Percentiles rank a stretch among this genome's conserved stretches.
Evolutionary conservation across 1,284 basidiomycete genomes (phyloP).

Genomic region (Lignosus rhinocerotis): DNA sequence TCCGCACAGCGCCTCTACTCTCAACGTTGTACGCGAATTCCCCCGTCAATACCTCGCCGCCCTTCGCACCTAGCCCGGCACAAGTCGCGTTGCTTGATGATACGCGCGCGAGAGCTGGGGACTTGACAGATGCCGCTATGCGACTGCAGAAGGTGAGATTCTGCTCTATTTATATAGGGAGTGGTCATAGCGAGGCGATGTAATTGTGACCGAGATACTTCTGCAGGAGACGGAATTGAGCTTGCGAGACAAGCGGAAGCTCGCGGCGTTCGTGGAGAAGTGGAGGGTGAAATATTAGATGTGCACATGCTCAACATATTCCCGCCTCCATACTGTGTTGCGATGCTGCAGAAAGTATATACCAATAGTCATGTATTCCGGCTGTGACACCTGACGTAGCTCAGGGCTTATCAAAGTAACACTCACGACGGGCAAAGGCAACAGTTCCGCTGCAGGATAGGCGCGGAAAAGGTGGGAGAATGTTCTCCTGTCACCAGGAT

Average conservation of each 20-base stretch:
- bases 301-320: not conserved
- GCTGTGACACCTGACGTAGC: no score
- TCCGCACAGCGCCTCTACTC: constrained; percentile 15
- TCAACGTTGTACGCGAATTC: constrained; percentile 25
- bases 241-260: constrained; percentile 23
- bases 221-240: constrained; percentile 18
- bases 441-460: no score
- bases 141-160: constrained; percentile 23
- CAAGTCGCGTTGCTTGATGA: constrained; percentile 8
- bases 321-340: not conserved
- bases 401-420: no score
- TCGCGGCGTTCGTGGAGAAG: constrained; percentile 27
- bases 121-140: constrained; percentile 17
- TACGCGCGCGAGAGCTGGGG: constrained; percentile 11
- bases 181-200: not conserved
- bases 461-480: no score
- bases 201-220: not conserved
- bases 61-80: constrained; percentile 20
- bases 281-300: constrained; percentile 12
- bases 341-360: not conserved
- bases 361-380: no score
- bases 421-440: no score
- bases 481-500: no score
- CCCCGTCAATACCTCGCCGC: constrained; percentile 29
- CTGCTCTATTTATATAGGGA: no score